phyloP scores from a whole-genome alignment of 805 yeast genomes.

The Yamadazyma akitaensis region DNA sequence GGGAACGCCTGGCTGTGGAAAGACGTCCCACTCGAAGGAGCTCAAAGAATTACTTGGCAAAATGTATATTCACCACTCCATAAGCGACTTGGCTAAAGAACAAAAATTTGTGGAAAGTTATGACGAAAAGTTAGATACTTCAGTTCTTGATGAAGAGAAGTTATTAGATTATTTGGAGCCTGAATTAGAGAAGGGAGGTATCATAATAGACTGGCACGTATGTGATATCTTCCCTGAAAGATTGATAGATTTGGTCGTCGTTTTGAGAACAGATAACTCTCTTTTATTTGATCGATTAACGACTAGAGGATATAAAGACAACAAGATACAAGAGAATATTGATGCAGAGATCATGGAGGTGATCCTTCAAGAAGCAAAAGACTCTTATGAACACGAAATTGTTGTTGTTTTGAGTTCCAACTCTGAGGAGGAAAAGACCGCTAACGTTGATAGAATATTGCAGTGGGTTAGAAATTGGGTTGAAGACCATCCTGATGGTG shows the following conservation, averaged over 20 bases:
- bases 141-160: constrained; percentile 90
- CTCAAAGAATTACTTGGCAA: constrained; percentile 3
- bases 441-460: constrained; percentile 72
- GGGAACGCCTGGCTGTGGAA: constrained; percentile 95
- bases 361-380: constrained; percentile 80
- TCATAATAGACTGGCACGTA: constrained; percentile 95
- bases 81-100: constrained; percentile 80
- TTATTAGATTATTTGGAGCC: constrained; percentile 78
- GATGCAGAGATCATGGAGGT: constrained; percentile 98
- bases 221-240: constrained; percentile 94
- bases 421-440: constrained; percentile 69
- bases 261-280: constrained; percentile 73
- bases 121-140: constrained; percentile 81
- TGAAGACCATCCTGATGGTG: constrained; percentile 43
- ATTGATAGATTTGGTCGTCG: constrained; percentile 88
- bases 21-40: constrained; percentile 65
- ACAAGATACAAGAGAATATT: constrained; percentile 83
- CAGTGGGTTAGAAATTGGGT: constrained; percentile 80
- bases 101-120: constrained; percentile 75
- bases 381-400: constrained; percentile 72
- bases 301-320: constrained; percentile 73
- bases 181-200: constrained; percentile 78
- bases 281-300: constrained; percentile 70
- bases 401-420: constrained; percentile 80
- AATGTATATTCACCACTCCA: constrained; percentile 49